Evolutionary conservation across 2,329 filamentous ascomycete genomes (phyloP).

Genomic region (Arthrobotrys megalospora): DNA sequence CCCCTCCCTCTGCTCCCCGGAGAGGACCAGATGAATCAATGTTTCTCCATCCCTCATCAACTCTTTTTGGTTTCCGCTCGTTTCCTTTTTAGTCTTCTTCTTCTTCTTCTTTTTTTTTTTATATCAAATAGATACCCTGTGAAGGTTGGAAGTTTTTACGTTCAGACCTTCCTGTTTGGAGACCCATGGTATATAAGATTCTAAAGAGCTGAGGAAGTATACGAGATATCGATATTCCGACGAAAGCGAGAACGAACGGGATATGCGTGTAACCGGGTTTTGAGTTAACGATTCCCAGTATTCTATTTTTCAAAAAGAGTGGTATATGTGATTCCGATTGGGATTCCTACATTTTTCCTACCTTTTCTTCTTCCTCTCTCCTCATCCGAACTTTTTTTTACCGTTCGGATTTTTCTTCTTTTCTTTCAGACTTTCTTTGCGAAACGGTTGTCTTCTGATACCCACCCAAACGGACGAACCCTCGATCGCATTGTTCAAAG

Average conservation of each 20-base stretch:
- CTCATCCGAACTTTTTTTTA: background rate
- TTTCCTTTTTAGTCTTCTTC: conserved; percentile 8
- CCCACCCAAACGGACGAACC: background rate
- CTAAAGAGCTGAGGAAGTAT: conserved; percentile 1
- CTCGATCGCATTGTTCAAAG: conserved; percentile 17
- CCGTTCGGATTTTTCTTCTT: background rate
- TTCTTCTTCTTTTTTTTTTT: too few relatives aligned
- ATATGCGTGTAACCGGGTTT: conserved; percentile 17
- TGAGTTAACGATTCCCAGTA: background rate
- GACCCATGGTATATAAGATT: conserved; percentile 42
- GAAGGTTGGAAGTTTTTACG: background rate
- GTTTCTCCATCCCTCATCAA: background rate
- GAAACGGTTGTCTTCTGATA: conserved; percentile 11
- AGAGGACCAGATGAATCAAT: conserved; percentile 26
- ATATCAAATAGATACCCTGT: background rate
- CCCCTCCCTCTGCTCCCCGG: conserved; percentile 9
- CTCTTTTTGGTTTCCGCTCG: background rate
- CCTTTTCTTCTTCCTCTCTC: background rate
- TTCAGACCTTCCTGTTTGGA: conserved; percentile 42
- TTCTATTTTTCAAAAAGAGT: background rate
- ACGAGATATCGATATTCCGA: background rate
- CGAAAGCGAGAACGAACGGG: background rate
- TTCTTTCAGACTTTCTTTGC: conserved; percentile 8
- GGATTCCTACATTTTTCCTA: background rate
- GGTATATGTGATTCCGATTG: too few relatives aligned